These are phyloP conservation scores for Botrytis cinerea DNA, from an alignment of 2,329 filamentous ascomycete species.

Conservation along the genomic window DNA sequence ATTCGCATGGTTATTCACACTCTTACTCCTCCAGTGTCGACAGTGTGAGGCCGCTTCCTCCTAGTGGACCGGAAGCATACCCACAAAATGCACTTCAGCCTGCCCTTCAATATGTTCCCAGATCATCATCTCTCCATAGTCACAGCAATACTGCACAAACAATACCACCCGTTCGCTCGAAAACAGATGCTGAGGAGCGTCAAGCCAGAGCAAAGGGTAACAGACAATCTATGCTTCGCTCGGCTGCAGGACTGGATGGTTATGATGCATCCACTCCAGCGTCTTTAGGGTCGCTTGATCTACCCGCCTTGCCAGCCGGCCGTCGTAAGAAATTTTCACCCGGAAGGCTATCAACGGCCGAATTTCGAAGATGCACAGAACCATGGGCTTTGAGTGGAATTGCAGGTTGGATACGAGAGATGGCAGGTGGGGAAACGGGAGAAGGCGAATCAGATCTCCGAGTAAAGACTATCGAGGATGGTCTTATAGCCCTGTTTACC, in stretches of 20 bases:
- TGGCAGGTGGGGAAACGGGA: conserved; percentile 56
- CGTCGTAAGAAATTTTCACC: conserved; percentile 83
- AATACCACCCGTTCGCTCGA: conserved; percentile 82
- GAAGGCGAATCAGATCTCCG: conserved; percentile 89
- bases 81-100: conserved; percentile 49
- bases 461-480: conserved; percentile 81
- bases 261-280: conserved; percentile 56
- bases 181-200: conserved; percentile 80
- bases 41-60: conserved; percentile 38
- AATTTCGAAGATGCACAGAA: conserved; percentile 82
- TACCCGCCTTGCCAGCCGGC: conserved; percentile 78
- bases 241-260: conserved; percentile 55
- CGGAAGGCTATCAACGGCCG: conserved; percentile 74
- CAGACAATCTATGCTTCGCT: conserved; percentile 54
- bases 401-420: conserved; percentile 79
- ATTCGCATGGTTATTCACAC: conserved; percentile 49
- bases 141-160: conserved; percentile 79
- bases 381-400: conserved; percentile 94
- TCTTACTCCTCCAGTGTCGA: conserved; percentile 51
- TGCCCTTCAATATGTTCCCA: conserved; percentile 52
- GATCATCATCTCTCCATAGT: conserved; percentile 80
- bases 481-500: conserved; percentile 84
- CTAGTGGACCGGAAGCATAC: conserved; percentile 39
- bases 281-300: conserved; percentile 68
- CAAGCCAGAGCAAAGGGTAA: conserved; percentile 56